Base-by-base conservation (phyloP, 164 flowering plant species). In the Umbellularia californica region DNA sequence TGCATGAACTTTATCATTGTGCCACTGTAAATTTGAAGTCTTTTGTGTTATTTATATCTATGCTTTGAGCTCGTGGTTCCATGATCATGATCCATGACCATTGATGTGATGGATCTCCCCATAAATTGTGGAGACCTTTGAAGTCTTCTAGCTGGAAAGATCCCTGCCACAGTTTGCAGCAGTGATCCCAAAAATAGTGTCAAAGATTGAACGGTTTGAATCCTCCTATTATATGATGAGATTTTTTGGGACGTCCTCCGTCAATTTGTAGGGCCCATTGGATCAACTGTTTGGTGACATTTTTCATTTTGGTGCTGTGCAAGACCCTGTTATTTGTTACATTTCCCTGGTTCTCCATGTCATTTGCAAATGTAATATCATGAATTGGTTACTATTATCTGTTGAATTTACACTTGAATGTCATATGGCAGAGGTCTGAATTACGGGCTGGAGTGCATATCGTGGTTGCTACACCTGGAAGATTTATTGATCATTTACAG, bases 381-480 rank as follows among this genome's bases (percentile, higher is more conserved):
- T 14, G 60, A 17, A 55, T 19, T 55, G 20, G 17, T 55, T 55
- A 14, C 19, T 55, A 55, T 55, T 3, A 17, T 55, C 60, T 55
- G 60, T 55, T 55, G 60, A 55, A 15, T 55, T 55, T 55, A 20
- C n/a, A 19, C 60, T 55, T 15, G 17, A 15, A 55, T 55, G 35
- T 69, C n/a, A 15, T 50, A 25, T 69, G 15, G 27, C 71, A 78
- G 83, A 79, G 83, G 64, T 76, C 83, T 17, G 83, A 81, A 27
- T 73, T 81, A 68, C 76, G 79, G 58, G 81, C 83, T 35, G 94
- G 94, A 72, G 87, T 87, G 7, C 75, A 82, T 71, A 80, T 90
- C 50, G 87, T 90, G 70, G 89, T 90, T 82, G 94, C 92, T 50
- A 88, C 94, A 72, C 92, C 94, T 66, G 92, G 94, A 76, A 79